Evolutionary conservation across 163 green algal species (phyloP), one percentile per base, ranked within the genome.

Genomic region (Scenedesmus sp.): DNA sequence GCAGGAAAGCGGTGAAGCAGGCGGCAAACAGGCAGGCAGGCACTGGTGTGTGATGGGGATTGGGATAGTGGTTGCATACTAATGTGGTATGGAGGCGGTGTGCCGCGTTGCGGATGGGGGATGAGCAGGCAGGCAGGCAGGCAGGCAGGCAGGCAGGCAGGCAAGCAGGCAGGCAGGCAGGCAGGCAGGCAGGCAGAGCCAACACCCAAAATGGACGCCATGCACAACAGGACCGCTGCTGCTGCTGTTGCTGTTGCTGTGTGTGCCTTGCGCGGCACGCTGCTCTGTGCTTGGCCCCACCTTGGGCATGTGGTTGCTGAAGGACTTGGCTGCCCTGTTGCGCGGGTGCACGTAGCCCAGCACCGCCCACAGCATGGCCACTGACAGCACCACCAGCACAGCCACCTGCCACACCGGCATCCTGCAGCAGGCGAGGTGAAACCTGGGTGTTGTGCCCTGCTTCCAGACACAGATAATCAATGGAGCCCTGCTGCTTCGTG

Each of bases 371-470:
- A 91, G 88, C 60, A 87, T 13, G 18, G 5, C n/a, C 6, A 87
- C 4, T 0, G 59, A n/a, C 4, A 62, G 8, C 18, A 86, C 64
- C 26, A 87, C 7, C 13, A 91, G 88, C 77, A 62, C 26, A n/a
- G 62, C 57, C 23, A 88, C 77, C 60, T 87, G 88, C 88, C 88
- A 91, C 13, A 20, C 13, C 4, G 88, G 77, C 64, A 91, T 15
- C 57, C 87, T 85, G 70, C 66, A 67, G 26, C 76, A 56, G 16
- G 52, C n/a, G 20, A 52, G 73, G 73, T 10, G 73, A 52, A 13
- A 13, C 73, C 73, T 52, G 20, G 13, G 64, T 16, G 13, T 15
- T 16, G 64, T 16, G 13, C 34, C 34, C 34, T 46, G 34, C 34
- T 46, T 46, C 26, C 66, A 76, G 66, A 18, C 66, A 34, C 66